These are phyloP conservation scores for Plasmodium reichenowi DNA, from an alignment of 169 alveolate species.

Conservation along the genomic window DNA sequence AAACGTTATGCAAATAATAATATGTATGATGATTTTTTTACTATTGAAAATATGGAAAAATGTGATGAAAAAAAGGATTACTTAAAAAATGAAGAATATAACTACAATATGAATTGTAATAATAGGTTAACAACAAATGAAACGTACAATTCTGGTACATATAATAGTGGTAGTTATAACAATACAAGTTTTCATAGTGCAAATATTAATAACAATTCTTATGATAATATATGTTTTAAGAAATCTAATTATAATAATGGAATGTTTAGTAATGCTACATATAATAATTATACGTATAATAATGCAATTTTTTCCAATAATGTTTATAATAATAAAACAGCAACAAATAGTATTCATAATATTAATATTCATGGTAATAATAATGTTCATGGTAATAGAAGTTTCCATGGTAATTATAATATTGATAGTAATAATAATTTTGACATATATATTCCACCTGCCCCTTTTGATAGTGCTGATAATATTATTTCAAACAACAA, in stretches of 20 bases:
- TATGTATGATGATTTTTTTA: constrained; percentile 76
- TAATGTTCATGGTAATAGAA: too few relatives aligned
- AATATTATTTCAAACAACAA: constrained; percentile 1
- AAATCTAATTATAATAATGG: too few relatives aligned
- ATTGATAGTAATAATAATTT: too few relatives aligned
- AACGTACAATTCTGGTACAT: neutral
- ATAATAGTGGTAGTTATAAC: neutral
- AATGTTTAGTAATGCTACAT: too few relatives aligned
- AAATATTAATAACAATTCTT: too few relatives aligned
- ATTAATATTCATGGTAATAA: too few relatives aligned
- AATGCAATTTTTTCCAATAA: neutral
- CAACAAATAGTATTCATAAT: neutral
- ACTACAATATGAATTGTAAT: neutral
- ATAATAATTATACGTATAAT: too few relatives aligned
- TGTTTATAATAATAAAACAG: constrained; percentile 15
- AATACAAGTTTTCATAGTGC: neutral
- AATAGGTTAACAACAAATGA: neutral
- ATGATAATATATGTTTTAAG: too few relatives aligned
- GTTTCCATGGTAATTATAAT: neutral
- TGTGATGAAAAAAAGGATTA: constrained; percentile 60
- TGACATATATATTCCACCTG: too few relatives aligned
- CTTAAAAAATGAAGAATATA: constrained; percentile 39
- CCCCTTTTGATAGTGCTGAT: too few relatives aligned
- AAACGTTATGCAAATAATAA: constrained; percentile 50
- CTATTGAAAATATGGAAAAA: constrained; percentile 69